Conservation (phyloP, 148 eudicot genomes). For the Vaccinium darrowii region DNA sequence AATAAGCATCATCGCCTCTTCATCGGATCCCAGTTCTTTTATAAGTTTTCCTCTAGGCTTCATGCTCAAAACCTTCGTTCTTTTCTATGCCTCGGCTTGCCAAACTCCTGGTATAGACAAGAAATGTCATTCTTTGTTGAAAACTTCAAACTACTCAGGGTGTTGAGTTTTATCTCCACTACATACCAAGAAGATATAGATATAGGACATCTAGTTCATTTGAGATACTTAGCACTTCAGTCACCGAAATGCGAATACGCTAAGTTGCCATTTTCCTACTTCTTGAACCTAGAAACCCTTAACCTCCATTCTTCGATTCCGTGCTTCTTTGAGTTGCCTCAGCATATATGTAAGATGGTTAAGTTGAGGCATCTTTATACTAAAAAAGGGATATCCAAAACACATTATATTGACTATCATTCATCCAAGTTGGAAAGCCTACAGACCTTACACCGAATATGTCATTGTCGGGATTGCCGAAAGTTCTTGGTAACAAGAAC, state of each 20-base stretch:
- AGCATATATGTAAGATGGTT: background rate
- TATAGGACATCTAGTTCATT: too few species aligned
- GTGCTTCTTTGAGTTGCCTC: background rate
- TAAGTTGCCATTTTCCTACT: too few species aligned
- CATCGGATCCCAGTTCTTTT: background rate
- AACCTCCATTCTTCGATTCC: too few species aligned
- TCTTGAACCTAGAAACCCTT: too few species aligned
- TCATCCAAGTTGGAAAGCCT: too few species aligned
- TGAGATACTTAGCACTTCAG: too few species aligned
- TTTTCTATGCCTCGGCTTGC: background rate
- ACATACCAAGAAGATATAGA: too few species aligned
- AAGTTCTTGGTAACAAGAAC: too few species aligned
- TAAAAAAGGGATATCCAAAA: background rate
- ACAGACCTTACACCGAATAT: too few species aligned
- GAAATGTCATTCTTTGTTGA: background rate
- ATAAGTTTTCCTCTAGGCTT: background rate
- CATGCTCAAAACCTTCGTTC: background rate
- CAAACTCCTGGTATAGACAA: background rate
- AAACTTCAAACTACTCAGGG: background rate
- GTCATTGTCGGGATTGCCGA: too few species aligned
- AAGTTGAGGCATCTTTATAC: slow-evolving; percentile 7
- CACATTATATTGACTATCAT: too few species aligned
- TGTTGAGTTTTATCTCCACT: background rate
- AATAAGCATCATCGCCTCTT: background rate
- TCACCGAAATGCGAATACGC: too few species aligned